Evolutionary conservation across 2,329 filamentous ascomycete genomes (phyloP).

Genomic region (Thyridium curvatum): DNA sequence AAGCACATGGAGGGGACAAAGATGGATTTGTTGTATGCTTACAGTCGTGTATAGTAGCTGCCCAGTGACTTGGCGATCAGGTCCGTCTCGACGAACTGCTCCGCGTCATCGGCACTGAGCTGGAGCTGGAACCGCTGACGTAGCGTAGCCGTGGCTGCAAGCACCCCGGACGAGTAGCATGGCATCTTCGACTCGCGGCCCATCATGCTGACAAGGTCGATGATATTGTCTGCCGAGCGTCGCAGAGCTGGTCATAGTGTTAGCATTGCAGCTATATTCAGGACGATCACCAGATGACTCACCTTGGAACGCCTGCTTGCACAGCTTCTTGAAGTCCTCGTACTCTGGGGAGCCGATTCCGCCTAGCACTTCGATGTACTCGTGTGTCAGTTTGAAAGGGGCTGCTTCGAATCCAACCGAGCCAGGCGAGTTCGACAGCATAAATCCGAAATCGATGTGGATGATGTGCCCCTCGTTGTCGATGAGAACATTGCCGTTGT

Average conservation of each 20-base stretch:
- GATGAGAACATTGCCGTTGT: slow-evolving; percentile 82
- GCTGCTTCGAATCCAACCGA: slow-evolving; percentile 82
- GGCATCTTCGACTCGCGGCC: slow-evolving; percentile 78
- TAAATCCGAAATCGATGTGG: slow-evolving; percentile 86
- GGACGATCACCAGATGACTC: slow-evolving; percentile 15
- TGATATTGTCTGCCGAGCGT: slow-evolving; percentile 71
- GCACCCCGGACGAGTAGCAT: slow-evolving; percentile 70
- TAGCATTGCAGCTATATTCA: slow-evolving; percentile 6
- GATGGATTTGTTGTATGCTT: slow-evolving; percentile 32
- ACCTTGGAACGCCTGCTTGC: slow-evolving; percentile 81
- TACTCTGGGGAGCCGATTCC: slow-evolving; percentile 65
- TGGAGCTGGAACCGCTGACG: slow-evolving; percentile 75
- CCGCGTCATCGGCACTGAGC: slow-evolving; percentile 74
- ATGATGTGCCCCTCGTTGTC: slow-evolving; percentile 83
- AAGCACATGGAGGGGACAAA: not conserved
- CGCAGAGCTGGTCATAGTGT: slow-evolving; percentile 50
- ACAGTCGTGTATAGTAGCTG: slow-evolving; percentile 83
- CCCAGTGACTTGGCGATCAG: slow-evolving; percentile 75
- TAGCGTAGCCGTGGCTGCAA: slow-evolving; percentile 62
- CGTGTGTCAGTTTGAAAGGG: slow-evolving; percentile 76
- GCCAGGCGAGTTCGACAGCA: slow-evolving; percentile 81
- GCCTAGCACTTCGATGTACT: slow-evolving; percentile 79
- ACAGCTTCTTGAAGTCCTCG: slow-evolving; percentile 69
- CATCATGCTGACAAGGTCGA: slow-evolving; percentile 81
- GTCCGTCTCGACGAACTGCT: slow-evolving; percentile 74